Evolutionary conservation across 2,329 filamentous ascomycete species (phyloP).

Genomic region (Drechslerella dactyloides): DNA sequence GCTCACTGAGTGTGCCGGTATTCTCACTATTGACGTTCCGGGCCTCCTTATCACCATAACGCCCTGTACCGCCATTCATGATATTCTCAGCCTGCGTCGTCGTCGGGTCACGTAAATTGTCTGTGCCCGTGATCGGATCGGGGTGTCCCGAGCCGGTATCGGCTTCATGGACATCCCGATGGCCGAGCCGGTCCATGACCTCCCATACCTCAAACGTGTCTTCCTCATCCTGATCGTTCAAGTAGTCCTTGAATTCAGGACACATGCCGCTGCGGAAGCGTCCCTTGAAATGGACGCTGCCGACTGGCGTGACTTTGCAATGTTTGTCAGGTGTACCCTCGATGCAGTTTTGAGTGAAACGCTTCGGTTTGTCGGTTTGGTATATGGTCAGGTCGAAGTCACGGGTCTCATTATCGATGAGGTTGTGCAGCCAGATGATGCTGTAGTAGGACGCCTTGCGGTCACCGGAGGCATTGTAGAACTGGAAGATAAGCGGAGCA

Average conservation of each 20-base stretch:
- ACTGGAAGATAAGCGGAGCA: constrained; percentile 87
- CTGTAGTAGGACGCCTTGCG: constrained; percentile 65
- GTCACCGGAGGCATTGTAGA: constrained; percentile 64
- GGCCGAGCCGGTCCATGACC: constrained; percentile 59
- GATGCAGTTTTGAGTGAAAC: constrained; percentile 90
- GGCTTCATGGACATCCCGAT: constrained; percentile 39
- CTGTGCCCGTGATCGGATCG: constrained; percentile 31
- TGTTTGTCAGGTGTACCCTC: constrained; percentile 78
- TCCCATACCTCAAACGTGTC: constrained; percentile 97
- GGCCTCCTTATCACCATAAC: constrained; percentile 40
- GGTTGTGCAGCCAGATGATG: constrained; percentile 81
- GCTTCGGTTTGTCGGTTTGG: constrained; percentile 75
- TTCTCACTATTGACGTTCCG: constrained; percentile 38
- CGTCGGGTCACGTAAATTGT: constrained; percentile 40
- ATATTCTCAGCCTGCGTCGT: constrained; percentile 44
- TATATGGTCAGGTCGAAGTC: constrained; percentile 90
- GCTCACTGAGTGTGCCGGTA: constrained; percentile 25
- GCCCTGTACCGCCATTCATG: constrained; percentile 32
- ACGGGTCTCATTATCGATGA: constrained; percentile 78
- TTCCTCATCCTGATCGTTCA: constrained; percentile 85
- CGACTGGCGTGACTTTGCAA: constrained; percentile 77
- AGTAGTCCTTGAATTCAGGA: constrained; percentile 80
- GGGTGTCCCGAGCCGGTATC: constrained; percentile 40
- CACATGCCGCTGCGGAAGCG: constrained; percentile 91
- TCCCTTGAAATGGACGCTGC: constrained; percentile 78